Evolutionary conservation across 345 rosid genomes (phyloP).

Genomic region (Arabis alpina): DNA sequence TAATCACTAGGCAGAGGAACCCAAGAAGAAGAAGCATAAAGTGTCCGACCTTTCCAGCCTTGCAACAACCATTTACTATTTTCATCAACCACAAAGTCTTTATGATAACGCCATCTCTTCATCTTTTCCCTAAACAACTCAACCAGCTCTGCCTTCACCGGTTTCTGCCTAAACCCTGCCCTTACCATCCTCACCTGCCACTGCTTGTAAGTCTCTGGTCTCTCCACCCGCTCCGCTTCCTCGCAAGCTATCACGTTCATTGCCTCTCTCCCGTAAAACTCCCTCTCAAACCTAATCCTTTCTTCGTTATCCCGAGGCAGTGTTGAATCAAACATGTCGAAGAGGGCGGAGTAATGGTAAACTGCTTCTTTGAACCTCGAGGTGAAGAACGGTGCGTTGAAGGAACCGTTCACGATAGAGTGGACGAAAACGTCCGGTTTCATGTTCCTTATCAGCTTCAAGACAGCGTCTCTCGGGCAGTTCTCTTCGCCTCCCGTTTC

Average conservation of each 20-base stretch:
- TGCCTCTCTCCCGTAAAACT: conserved; percentile 64
- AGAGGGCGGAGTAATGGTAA: conserved; percentile 64
- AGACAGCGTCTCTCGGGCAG: conserved; percentile 63
- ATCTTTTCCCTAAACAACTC: conserved; percentile 43
- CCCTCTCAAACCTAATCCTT: conserved; percentile 63
- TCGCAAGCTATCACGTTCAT: conserved; percentile 79
- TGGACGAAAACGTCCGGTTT: conserved; percentile 61
- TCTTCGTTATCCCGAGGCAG: conserved; percentile 50
- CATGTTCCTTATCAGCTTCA: conserved; percentile 59
- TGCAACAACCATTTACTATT: conserved; percentile 70
- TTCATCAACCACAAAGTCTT: conserved; percentile 65
- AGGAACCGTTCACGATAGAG: conserved; percentile 55
- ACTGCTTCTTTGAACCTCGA: conserved; percentile 79
- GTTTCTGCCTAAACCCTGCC: conserved; percentile 66
- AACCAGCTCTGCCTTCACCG: conserved; percentile 49
- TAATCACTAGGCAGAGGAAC: conserved; percentile 41
- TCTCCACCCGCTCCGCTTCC: conserved; percentile 67
- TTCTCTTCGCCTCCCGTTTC: conserved; percentile 56
- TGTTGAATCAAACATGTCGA: conserved; percentile 67
- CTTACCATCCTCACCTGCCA: conserved; percentile 65
- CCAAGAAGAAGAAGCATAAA: conserved; percentile 67
- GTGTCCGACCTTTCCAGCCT: conserved; percentile 88
- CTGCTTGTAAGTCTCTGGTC: conserved; percentile 83
- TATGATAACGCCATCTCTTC: conserved; percentile 53
- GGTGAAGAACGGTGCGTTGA: conserved; percentile 72